Evolutionary conservation across 306 rosid species (phyloP), one percentile per base, ranked within the genome.

Genomic region (Parietaria judaica): DNA sequence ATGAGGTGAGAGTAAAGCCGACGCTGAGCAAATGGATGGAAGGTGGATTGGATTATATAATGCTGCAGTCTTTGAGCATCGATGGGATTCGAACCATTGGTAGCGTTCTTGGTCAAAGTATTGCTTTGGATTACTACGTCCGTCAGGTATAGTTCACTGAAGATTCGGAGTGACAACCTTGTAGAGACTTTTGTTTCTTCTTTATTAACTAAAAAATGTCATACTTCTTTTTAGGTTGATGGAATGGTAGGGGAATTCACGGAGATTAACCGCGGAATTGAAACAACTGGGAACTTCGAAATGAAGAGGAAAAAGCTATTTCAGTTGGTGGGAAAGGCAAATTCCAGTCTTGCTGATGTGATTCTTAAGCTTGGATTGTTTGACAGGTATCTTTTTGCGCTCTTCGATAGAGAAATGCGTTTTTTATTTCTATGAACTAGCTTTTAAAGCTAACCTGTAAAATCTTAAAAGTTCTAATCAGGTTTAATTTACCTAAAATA

Each of bases 201-300:
- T 14, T 56, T 60, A 61, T 71, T n/a, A 44, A 71, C 50, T 46
- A 46, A 46, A 49, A 16, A 41, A 36, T 35, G 55, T 57, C 34
- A 14, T 35, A 65, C 74, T 46, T 70, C 37, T 64, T 64, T 64
- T 45, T 66, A 92, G 99, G 96, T 92, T 72, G 99, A 88, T 58
- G 99, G 99, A 58, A 92, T 92, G 95, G 96, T 92, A 72, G 99
- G 94, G 11, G 99, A 92, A 68, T 92, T 92, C 77, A 92, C 99
- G 1, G 96, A 92, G 74, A 92, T 92, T 58, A 92, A 92, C 77
- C 95, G 99, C 56, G 96, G 80, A 80, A 92, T 92, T 95, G 96
- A 92, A 86, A 81, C 85, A 7, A 92, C 95, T 37, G 96, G 99
- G 74, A 86, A 92, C 52, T 88, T 92, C 66, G 78, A 88, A 78